Percentiles rank a stretch among this genome's conserved stretches.
Conservation (phyloP, 768 basidiomycete genomes). For the Kwoniella europaea region DNA sequence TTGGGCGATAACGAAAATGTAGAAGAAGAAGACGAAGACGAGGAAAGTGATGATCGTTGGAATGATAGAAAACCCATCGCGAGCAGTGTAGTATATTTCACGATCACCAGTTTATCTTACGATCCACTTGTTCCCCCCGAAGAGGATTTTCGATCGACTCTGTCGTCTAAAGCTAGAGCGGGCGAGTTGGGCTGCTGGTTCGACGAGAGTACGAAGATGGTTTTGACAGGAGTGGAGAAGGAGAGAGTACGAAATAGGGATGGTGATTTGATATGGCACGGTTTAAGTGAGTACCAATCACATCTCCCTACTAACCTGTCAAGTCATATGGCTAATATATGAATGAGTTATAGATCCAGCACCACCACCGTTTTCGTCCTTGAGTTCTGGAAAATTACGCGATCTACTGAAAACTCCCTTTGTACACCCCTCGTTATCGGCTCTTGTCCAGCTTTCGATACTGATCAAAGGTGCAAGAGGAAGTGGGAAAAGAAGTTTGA, state of each 20-base stretch:
- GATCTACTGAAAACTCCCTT: slow-evolving; percentile 69
- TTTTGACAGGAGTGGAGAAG: slow-evolving; percentile 79
- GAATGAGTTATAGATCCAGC: slow-evolving; percentile 4
- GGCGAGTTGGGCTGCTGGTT: slow-evolving; percentile 86
- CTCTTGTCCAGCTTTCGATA: slow-evolving; percentile 71
- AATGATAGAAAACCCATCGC: not conserved
- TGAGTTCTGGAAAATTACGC: slow-evolving; percentile 63
- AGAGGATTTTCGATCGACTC: slow-evolving; percentile 53
- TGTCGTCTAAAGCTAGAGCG: slow-evolving; percentile 62
- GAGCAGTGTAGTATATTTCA: slow-evolving; percentile 70
- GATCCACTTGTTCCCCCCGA: slow-evolving; percentile 62
- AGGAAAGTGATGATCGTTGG: slow-evolving; percentile 7
- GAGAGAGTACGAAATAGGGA: slow-evolving; percentile 65
- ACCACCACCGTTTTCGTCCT: slow-evolving; percentile 20
- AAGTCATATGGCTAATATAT: no score
- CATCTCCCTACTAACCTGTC: not conserved
- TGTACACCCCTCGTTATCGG: slow-evolving; percentile 65
- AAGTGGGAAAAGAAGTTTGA: slow-evolving; percentile 75
- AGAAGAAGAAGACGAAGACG: slow-evolving; percentile 61
- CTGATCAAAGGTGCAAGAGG: slow-evolving; percentile 80
- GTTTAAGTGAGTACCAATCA: slow-evolving; percentile 61
- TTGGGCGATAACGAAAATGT: slow-evolving; percentile 67
- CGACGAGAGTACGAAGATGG: slow-evolving; percentile 73
- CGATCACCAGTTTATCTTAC: slow-evolving; percentile 76
- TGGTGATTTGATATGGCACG: slow-evolving; percentile 61